Base-by-base conservation (phyloP, 1,284 basidiomycete species). In the Paramarasmius palmivorus region DNA sequence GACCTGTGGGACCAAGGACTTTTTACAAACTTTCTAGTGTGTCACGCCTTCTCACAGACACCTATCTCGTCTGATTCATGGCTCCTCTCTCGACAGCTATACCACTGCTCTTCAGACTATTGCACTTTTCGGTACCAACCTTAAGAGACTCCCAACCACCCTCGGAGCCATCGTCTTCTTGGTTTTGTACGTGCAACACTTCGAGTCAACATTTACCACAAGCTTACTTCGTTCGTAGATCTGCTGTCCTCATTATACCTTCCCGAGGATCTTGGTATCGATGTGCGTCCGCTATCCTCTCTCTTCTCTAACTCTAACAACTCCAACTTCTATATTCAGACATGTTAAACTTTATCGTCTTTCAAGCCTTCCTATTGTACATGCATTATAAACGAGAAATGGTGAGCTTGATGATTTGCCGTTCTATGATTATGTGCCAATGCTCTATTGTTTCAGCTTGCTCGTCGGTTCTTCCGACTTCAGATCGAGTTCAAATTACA, bases 401-500 rank as follows among this genome's bases (percentile, higher is more conserved):
- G 29, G 78, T 76, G 58, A 52, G 73, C 63, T 22, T 20, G 15
- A 12, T 8, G 3, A 22, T 17, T 9, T 49, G 12, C 6, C 29
- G 29, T 42, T 9, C 17, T n/a, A 46, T 47, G 29, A 15, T 50
- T 36, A 17, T 26, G 6, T 53, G 17, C 26, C 25, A 53, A 39
- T 42, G 45, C 26, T 49, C 19, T 44, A n/a, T 34, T 8, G 44
- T 19, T 45, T 44, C 51, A 79, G 77, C 73, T 75, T 40, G 73
- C 76, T 56, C 66, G 77, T 17, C 69, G 76, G 14, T 61, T 78
- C 14, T 77, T 74, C 63, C 72, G 68, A 1, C 62, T 79, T 50
- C 71, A 77, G 14, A 73, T 76, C 58, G 74, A 78, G 62, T 82
- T 95, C 60, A 93, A 93, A 68, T 75, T 83, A 5, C 90, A 92